Conservation (phyloP, 108 stramenopile species). For the Cyclostephanos tholiformis region DNA sequence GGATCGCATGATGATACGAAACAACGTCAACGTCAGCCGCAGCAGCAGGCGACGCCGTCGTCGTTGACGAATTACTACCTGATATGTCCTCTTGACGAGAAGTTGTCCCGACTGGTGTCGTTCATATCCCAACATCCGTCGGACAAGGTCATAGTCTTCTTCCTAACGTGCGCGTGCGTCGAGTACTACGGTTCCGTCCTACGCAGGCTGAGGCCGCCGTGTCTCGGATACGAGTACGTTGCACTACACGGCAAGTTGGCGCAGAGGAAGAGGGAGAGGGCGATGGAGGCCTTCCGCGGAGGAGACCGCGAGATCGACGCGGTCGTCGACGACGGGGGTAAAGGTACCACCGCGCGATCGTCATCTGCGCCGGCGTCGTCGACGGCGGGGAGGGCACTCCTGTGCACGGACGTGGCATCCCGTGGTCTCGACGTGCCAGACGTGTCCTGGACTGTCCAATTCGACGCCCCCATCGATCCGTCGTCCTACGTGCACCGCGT, state of each 20-base stretch:
- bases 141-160: slow-evolving; percentile 95
- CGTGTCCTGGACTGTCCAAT: slow-evolving; percentile 96
- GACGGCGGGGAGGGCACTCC: slow-evolving; percentile 71
- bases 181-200: slow-evolving; percentile 89
- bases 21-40: slow-evolving; percentile 10
- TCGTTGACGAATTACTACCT: slow-evolving; percentile 93
- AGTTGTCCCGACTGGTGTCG: slow-evolving; percentile 75
- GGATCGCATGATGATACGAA: slow-evolving; percentile 2
- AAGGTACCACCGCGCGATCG: no score
- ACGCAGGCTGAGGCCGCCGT: slow-evolving; percentile 51
- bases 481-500: slow-evolving; percentile 97
- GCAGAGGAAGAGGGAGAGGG: slow-evolving; percentile 91
- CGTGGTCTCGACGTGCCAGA: slow-evolving; percentile 96
- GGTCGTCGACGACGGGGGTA: no score
- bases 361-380: not conserved
- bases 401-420: slow-evolving; percentile 99
- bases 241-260: slow-evolving; percentile 94
- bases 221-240: slow-evolving; percentile 58
- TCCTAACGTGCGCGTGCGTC: slow-evolving; percentile 96
- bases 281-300: slow-evolving; percentile 78
- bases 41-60: slow-evolving; percentile 78
- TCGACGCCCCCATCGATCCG: slow-evolving; percentile 96
- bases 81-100: slow-evolving; percentile 79
- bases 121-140: slow-evolving; percentile 79
- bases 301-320: not conserved